Base-by-base conservation (phyloP, 768 basidiomycete genomes). In the Rhodosporidiobolus odoratus region DNA sequence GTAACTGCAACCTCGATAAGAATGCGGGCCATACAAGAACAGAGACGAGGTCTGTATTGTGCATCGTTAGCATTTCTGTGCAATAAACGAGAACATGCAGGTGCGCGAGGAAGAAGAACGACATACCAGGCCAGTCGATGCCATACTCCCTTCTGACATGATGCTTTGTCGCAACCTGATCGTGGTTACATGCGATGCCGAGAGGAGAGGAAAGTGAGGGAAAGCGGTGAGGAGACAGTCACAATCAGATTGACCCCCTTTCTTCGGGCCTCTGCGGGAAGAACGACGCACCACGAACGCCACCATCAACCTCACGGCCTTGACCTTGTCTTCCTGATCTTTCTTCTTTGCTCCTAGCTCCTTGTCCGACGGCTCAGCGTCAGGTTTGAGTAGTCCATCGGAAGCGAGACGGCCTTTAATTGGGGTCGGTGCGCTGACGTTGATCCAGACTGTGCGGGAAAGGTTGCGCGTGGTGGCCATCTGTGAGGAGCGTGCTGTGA, bases 91-190 rank as follows among this genome's bases (percentile, higher is more conserved):
- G 21, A 53, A 58, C 34, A 9, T 12, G 34, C 8, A 45, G 45
- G 30, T 13, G 32, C 23, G 34, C 48, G 12, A 17, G 62, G 2
- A 23, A 10, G 35, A 7, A 16, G 59, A 16, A 35, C 2, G 35
- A 4, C 69, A 43, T 38, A 67, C 66, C 71, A 9, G 66, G 61
- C 50, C 62, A 75, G 6, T 75, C 75, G 2, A 32, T 40, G 3
- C 73, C 76, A 47, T 71, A 77, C 56, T 77, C 76, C 27, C 66
- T 35, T 1, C 76, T 41, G 23, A 77, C 69, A 40, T 77, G 76
- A 38, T 75, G 76, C 53, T 75, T 77, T 6, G 71, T 59, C 3
- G 69, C 66, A 10, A 74, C 19, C 56, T 58, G 32, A 8, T 13
- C 15, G 12, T 30, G 32, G 16, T 27, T 6, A 7, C n/a, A 6